Conservation (phyloP, 805 yeast species). For the Sugiyamaella mastotermitis region DNA sequence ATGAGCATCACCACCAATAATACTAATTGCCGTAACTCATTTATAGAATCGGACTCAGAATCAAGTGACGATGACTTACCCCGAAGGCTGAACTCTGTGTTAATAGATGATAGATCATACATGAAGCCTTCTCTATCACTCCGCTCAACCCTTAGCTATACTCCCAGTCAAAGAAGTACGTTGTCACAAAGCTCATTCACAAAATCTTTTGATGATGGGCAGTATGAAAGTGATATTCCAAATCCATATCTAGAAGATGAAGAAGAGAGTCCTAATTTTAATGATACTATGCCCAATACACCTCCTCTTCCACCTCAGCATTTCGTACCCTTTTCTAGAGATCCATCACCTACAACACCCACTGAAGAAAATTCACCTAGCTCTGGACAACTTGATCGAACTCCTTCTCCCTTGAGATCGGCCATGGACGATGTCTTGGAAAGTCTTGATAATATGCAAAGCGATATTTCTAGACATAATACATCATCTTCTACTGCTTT, state of each 20-base stretch:
- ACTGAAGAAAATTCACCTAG: slow-evolving; percentile 3
- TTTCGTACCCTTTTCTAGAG: slow-evolving; percentile 13
- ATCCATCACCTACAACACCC: slow-evolving; percentile 1
- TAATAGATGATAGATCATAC: no score
- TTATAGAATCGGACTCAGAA: no score
- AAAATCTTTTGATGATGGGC: neutral
- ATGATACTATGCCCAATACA: slow-evolving; percentile 13
- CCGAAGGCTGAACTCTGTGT: no score
- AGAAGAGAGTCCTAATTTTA: neutral
- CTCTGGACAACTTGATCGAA: slow-evolving; percentile 17
- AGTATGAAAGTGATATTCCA: neutral
- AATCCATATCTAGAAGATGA: neutral
- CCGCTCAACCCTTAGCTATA: no score
- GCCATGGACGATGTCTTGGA: slow-evolving; percentile 32
- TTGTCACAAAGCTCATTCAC: no score
- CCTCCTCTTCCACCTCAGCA: slow-evolving; percentile 35
- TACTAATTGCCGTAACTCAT: no score
- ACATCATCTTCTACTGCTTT: neutral
- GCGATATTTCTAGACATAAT: slow-evolving; percentile 12
- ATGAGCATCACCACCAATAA: no score
- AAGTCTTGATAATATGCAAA: slow-evolving; percentile 25
- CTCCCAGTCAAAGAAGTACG: no score
- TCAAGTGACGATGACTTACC: no score
- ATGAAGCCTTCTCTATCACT: no score
- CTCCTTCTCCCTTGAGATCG: slow-evolving; percentile 28